Base-by-base conservation (phyloP, 2,329 filamentous ascomycete species). In the Arthrobotrys musiformis region DNA sequence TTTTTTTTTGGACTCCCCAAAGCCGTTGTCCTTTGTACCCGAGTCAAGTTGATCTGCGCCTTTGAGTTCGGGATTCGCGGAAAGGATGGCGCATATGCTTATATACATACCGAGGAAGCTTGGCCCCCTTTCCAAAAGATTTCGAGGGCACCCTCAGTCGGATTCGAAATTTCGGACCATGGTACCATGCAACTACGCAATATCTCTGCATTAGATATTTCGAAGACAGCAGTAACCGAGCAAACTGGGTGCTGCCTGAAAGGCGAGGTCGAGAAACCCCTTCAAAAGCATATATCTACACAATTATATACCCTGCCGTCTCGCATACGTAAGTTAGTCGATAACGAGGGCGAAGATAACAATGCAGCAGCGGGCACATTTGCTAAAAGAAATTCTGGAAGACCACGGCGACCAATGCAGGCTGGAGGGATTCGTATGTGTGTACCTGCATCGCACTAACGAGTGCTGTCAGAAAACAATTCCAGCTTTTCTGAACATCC, bases 241-340 rank as follows among this genome's bases (percentile, higher is more conserved):
- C 19, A 15, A 37, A 13, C 19, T 8, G 6, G 33, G 48, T 26
- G 24, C 52, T 35, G 19, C 46, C 46, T 48, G 48, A 5, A 17
- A 7, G 17, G 33, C 33, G 19, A 40, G 19, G 9, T 35, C 28
- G 9, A 56, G 35, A 35, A 19, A 37, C 7, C 40, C 30, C 54
- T 11, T 26, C n/a, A 30, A 4, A 58, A 1, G n/a, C 11, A 40
- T 33, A 24, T 40, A 26, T 26, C 33, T 37, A 52, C 15, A 35
- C 33, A 56, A 37, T 58, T 46, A n/a, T n/a, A n/a, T 62, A 64
- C 42, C 35, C 11, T 64, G 58, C 58, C 68, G 68, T 72, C 68
- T 64, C 28, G 58, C 46, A 70, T 37, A 56, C 42, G 11, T n/a
- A n/a, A n/a, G n/a, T n/a, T n/a, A n/a, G 30, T 33, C 26, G 17